Evolutionary conservation across 2,329 filamentous ascomycete genomes (phyloP).

Genomic region (Xylogone sp.): DNA sequence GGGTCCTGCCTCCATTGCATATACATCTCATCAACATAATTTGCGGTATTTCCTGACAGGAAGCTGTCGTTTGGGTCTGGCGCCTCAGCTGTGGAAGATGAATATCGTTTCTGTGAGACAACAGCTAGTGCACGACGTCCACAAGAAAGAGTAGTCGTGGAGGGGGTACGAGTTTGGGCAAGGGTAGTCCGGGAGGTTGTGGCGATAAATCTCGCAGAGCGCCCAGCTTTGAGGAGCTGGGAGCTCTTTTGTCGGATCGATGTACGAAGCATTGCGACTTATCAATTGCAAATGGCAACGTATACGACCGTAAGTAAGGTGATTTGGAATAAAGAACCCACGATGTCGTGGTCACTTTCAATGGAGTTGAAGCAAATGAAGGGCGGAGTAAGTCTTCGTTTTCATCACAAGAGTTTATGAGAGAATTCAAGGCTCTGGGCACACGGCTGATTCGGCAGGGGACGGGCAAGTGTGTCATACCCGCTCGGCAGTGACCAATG

Average conservation of each 20-base stretch:
- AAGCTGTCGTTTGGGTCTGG: conserved; percentile 92
- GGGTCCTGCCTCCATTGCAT: conserved; percentile 95
- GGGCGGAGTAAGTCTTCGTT: conserved; percentile 44
- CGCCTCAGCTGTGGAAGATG: conserved; percentile 49
- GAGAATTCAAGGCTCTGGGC: background rate
- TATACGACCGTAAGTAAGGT: conserved; percentile 4
- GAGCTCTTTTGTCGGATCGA: conserved; percentile 62
- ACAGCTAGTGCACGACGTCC: conserved; percentile 43
- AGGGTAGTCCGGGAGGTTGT: conserved; percentile 37
- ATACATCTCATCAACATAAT: conserved; percentile 99
- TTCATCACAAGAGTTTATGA: background rate
- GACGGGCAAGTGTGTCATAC: background rate
- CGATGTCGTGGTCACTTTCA: conserved; percentile 2
- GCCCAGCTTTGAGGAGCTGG: conserved; percentile 56
- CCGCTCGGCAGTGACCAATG: background rate
- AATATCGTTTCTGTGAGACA: conserved; percentile 47
- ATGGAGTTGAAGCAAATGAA: conserved; percentile 32
- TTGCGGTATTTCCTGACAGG: conserved; percentile 92
- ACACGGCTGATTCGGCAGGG: background rate
- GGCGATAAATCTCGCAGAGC: conserved; percentile 29
- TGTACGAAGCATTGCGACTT: conserved; percentile 66
- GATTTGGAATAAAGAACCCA: conserved; percentile 6
- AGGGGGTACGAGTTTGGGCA: conserved; percentile 30
- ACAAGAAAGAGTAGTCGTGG: conserved; percentile 37
- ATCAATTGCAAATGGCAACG: conserved; percentile 29